phyloP scores from a whole-genome alignment of 352 stramenopile genomes.

The Globisporangium viniferum region DNA sequence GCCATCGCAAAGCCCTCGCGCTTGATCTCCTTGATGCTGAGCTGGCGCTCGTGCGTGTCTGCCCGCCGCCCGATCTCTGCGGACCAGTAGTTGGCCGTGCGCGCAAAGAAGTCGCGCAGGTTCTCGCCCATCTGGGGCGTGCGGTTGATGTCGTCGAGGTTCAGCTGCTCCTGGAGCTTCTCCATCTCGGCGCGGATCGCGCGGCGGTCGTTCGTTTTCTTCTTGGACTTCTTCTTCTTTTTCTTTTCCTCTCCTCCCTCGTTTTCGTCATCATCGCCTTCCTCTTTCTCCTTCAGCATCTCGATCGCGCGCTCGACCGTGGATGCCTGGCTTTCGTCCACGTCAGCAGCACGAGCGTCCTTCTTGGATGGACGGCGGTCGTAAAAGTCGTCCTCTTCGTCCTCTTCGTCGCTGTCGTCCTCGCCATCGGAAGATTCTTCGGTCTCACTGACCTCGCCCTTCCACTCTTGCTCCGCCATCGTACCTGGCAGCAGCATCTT shows the following conservation, averaged over 20 bases:
- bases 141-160: slow-evolving; percentile 59
- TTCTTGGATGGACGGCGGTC: slow-evolving; percentile 16
- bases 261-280: slow-evolving; percentile 25
- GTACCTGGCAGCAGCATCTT: slow-evolving; percentile 89
- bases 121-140: slow-evolving; percentile 84
- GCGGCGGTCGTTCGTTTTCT: slow-evolving; percentile 62
- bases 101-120: slow-evolving; percentile 85
- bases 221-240: slow-evolving; percentile 59
- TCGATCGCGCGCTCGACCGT: slow-evolving; percentile 55
- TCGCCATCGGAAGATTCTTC: slow-evolving; percentile 83
- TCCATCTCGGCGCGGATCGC: slow-evolving; percentile 80
- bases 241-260: slow-evolving; percentile 25
- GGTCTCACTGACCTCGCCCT: slow-evolving; percentile 81
- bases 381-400: slow-evolving; percentile 42
- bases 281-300: slow-evolving; percentile 57
- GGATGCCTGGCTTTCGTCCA: slow-evolving; percentile 26
- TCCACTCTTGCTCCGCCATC: slow-evolving; percentile 93
- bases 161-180: slow-evolving; percentile 76
- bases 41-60: slow-evolving; percentile 63
- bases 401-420: slow-evolving; percentile 68
- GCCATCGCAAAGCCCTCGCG: slow-evolving; percentile 74
- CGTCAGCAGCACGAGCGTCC: slow-evolving; percentile 15
- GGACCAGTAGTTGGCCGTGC: slow-evolving; percentile 72
- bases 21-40: slow-evolving; percentile 87
- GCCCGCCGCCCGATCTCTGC: slow-evolving; percentile 51